phyloP scores from a whole-genome alignment of 192 early-diverging fungal species.

The Backusella tarrabulga region DNA sequence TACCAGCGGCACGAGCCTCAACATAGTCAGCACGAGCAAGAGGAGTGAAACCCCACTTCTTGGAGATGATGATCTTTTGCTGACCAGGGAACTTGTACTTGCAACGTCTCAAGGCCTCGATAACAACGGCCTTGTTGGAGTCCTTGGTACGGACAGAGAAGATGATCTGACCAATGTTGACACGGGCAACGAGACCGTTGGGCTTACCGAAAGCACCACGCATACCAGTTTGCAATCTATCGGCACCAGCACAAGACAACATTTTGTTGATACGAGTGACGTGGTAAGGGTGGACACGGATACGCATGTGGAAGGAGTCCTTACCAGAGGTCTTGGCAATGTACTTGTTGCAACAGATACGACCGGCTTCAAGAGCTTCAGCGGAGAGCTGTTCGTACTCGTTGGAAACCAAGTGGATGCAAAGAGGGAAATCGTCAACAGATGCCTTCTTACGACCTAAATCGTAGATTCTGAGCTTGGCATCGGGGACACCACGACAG shows the following conservation, averaged over 20 bases:
- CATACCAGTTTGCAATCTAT: conserved; percentile 99
- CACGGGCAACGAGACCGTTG: conserved; percentile 91
- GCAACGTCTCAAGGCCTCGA: conserved; percentile 86
- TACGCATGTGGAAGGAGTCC: conserved; percentile 99
- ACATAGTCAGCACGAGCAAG: conserved; percentile 89
- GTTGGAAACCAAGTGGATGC: conserved; percentile 94
- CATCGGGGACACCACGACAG: conserved; percentile 99
- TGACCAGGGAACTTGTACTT: conserved; percentile 99
- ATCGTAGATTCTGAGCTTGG: conserved; percentile 98
- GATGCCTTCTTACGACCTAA: conserved; percentile 95
- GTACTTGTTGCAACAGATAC: conserved; percentile 99
- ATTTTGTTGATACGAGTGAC: conserved; percentile 99
- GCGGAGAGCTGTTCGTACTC: conserved; percentile 78
- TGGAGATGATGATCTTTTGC: conserved; percentile 98
- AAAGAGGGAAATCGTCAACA: conserved; percentile 97
- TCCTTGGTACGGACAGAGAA: conserved; percentile 97
- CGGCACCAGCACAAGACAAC: conserved; percentile 99
- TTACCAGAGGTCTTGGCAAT: conserved; percentile 95
- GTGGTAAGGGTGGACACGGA: conserved; percentile 99
- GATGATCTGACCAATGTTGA: conserved; percentile 98
- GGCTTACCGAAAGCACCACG: conserved; percentile 99
- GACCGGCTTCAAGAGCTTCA: conserved; percentile 97
- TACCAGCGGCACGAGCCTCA: conserved; percentile 68
- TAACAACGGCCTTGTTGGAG: conserved; percentile 86
- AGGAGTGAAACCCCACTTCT: conserved; percentile 99